These are phyloP conservation scores for Tetrapyrgos nigripes DNA, from an alignment of 1,284 basidiomycete species.

Conservation along the genomic window DNA sequence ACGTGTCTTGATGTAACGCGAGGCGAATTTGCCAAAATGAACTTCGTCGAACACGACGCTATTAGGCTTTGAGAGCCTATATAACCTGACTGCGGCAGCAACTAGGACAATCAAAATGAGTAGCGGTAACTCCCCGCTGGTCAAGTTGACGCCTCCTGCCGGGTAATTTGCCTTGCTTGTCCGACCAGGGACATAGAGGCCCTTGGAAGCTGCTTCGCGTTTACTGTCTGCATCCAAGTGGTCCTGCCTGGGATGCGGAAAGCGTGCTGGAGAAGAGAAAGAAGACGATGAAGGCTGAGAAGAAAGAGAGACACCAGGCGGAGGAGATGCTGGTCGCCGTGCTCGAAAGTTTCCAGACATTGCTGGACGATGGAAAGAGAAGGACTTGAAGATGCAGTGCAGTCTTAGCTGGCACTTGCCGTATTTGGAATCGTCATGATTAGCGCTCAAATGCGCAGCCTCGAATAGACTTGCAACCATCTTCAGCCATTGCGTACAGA, in stretches of 20 bases:
- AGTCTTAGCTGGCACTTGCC: background rate
- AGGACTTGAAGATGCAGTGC: background rate
- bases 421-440: background rate
- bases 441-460: background rate
- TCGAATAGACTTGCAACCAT: no score
- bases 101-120: constrained; percentile 68
- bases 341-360: constrained; percentile 65
- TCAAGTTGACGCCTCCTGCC: constrained; percentile 69
- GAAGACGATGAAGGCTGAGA: constrained; percentile 39
- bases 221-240: constrained; percentile 77
- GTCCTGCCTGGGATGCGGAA: constrained; percentile 65
- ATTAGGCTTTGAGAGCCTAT: constrained; percentile 79
- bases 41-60: constrained; percentile 99
- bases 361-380: constrained; percentile 13
- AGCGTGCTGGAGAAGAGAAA: constrained; percentile 53
- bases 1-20: constrained; percentile 88
- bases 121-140: constrained; percentile 76
- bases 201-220: constrained; percentile 70
- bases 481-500: no score
- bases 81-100: constrained; percentile 78
- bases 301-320: constrained; percentile 45
- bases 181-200: constrained; percentile 57
- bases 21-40: constrained; percentile 95
- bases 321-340: constrained; percentile 71
- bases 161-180: constrained; percentile 46